These are phyloP conservation scores for Dendrobium huoshanense DNA, from an alignment of 106 monocot genomes.

Conservation along the genomic window DNA sequence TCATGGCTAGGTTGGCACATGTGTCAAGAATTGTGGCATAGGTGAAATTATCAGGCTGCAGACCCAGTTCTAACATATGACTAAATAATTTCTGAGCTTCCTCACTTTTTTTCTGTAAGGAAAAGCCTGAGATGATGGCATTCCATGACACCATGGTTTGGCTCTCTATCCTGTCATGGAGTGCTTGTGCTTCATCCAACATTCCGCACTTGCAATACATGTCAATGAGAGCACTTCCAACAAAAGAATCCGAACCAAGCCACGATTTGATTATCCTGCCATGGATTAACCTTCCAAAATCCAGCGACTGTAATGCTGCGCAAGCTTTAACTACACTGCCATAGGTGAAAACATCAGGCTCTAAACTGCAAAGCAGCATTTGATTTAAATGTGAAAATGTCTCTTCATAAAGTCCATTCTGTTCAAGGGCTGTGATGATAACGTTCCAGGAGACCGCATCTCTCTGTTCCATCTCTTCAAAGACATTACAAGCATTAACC, in stretches of 20 bases:
- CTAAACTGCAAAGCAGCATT: slow-evolving; percentile 55
- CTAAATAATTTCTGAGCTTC: slow-evolving; percentile 69
- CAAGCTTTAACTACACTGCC: slow-evolving; percentile 96
- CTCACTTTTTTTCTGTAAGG: slow-evolving; percentile 57
- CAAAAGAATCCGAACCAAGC: slow-evolving; percentile 53
- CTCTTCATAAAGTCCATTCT: slow-evolving; percentile 58
- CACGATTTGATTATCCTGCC: slow-evolving; percentile 65
- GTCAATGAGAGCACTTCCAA: slow-evolving; percentile 71
- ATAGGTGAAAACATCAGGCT: slow-evolving; percentile 89
- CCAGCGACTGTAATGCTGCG: slow-evolving; percentile 40
- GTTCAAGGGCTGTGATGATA: slow-evolving; percentile 74
- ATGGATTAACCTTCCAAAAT: slow-evolving; percentile 50
- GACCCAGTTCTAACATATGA: slow-evolving; percentile 44
- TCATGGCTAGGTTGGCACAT: slow-evolving; percentile 60
- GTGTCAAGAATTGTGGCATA: slow-evolving; percentile 80
- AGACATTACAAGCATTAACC: slow-evolving; percentile 36
- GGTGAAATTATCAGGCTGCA: slow-evolving; percentile 82
- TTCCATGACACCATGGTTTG: slow-evolving; percentile 74
- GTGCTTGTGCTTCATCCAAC: slow-evolving; percentile 55
- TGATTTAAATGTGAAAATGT: slow-evolving; percentile 47
- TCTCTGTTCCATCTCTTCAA: slow-evolving; percentile 43
- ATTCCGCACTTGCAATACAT: slow-evolving; percentile 86
- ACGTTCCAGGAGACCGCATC: slow-evolving; percentile 87
- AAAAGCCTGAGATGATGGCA: slow-evolving; percentile 76
- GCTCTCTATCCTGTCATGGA: slow-evolving; percentile 47